Base-by-base conservation (phyloP, 345 rosid genomes). In the Punica granatum region DNA sequence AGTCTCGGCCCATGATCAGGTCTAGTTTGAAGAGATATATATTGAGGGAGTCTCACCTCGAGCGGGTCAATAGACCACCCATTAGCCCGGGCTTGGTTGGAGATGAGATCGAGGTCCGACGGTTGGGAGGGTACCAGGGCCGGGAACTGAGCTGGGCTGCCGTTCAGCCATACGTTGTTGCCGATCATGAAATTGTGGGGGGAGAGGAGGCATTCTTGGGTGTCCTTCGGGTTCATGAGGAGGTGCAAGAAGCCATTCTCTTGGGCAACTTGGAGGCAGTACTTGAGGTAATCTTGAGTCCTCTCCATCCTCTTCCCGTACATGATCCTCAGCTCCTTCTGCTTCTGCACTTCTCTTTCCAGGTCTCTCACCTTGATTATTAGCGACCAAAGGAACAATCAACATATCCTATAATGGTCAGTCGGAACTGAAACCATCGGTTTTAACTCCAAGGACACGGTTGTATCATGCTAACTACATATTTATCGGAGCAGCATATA, bases 181-280 rank as follows among this genome's bases (percentile, higher is more conserved):
- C 16, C 32, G 63, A 39, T 39, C n/a, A n/a, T n/a, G n/a, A n/a
- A n/a, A n/a, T n/a, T 37, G 34, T 63, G 23, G 63, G 79, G 43
- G 48, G 70, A n/a, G 49, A 75, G 75, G 54, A 25, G 56, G 66
- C 53, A 46, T 51, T 51, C 13, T 51, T 6, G 13, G 18, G 66
- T 59, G 26, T 76, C 71, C 60, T 70, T 75, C 67, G 66, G 64
- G 70, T 67, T 49, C 41, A 65, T 53, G 63, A 83, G 78, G 33
- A 74, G 81, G 71, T 79, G 76, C 75, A 83, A 43, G 70, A 87
- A 73, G n/a, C 86, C 86, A 46, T 76, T 75, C 12, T 79, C 85
- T 58, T 87, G 81, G 30, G 92, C 90, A 26, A 74, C 76, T 69
- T 85, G 90, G 60, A 87, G 90, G 69, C 90, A 85, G 60, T 75